phyloP scores from a whole-genome alignment of 2,329 filamentous ascomycete genomes.

The Blastomyces emzantsi region DNA sequence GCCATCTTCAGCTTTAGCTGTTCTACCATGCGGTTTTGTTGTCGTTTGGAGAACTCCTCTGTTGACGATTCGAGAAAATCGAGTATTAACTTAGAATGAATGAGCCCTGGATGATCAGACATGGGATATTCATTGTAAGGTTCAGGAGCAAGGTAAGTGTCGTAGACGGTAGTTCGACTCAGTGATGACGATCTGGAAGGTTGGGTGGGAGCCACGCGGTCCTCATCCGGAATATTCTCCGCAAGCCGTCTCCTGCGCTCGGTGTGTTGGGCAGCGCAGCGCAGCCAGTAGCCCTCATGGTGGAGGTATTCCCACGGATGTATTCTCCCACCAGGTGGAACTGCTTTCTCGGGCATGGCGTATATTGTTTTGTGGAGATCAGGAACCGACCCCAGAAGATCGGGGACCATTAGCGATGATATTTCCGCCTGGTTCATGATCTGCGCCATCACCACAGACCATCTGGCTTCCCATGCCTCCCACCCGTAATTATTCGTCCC shows the following conservation, averaged over 20 bases:
- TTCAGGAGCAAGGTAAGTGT: slow-evolving; percentile 52
- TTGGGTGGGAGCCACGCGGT: slow-evolving; percentile 47
- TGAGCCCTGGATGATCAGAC: slow-evolving; percentile 36
- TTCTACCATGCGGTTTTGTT: slow-evolving; percentile 48
- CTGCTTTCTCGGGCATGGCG: slow-evolving; percentile 44
- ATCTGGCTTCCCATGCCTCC: slow-evolving; percentile 83
- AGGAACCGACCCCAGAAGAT: slow-evolving; percentile 19
- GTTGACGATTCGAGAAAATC: slow-evolving; percentile 41
- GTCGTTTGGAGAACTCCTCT: slow-evolving; percentile 43
- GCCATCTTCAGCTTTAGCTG: slow-evolving; percentile 48
- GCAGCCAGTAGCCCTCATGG: slow-evolving; percentile 55
- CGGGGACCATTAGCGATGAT: slow-evolving; percentile 34
- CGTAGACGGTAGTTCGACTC: slow-evolving; percentile 46
- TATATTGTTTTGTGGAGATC: slow-evolving; percentile 33
- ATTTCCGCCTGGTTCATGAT: slow-evolving; percentile 47
- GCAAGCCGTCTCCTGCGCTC: slow-evolving; percentile 44
- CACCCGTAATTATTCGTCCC: slow-evolving; percentile 86
- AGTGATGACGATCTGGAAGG: slow-evolving; percentile 48
- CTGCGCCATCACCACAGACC: slow-evolving; percentile 54
- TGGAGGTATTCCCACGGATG: slow-evolving; percentile 52
- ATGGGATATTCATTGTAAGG: slow-evolving; percentile 47
- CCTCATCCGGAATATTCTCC: slow-evolving; percentile 50
- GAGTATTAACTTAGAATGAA: slow-evolving; percentile 46
- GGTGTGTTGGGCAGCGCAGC: slow-evolving; percentile 45
- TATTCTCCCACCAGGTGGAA: slow-evolving; percentile 41